phyloP scores from a whole-genome alignment of 176 grass and related monocot genomes.

The Phoenix roebelenii region DNA sequence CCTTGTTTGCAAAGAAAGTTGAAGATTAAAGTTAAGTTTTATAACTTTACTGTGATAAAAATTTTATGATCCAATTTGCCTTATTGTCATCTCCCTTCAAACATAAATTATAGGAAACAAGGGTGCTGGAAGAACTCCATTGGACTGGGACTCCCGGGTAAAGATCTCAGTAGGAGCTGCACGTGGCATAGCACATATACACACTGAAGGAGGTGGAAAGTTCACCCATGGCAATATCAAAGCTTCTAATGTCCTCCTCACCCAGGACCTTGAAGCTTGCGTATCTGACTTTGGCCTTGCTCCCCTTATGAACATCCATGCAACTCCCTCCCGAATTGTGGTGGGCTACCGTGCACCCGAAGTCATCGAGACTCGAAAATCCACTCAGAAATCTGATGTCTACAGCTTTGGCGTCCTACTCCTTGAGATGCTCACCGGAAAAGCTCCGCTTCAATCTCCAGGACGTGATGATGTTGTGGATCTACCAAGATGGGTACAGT shows the following conservation, averaged over 20 bases:
- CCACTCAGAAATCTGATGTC: slow-evolving; percentile 78
- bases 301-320: slow-evolving; percentile 52
- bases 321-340: slow-evolving; percentile 31
- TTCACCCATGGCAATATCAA: slow-evolving; percentile 91
- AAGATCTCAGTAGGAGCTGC: slow-evolving; percentile 71
- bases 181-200: slow-evolving; percentile 59
- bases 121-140: slow-evolving; percentile 38
- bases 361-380: slow-evolving; percentile 61
- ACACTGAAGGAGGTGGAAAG: slow-evolving; percentile 67
- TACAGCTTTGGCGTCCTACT: slow-evolving; percentile 87
- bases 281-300: slow-evolving; percentile 76
- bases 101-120: slow-evolving; percentile 36
- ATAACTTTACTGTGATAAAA: too few relatives aligned
- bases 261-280: slow-evolving; percentile 38
- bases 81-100: background rate
- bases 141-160: slow-evolving; percentile 77
- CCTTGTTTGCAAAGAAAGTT: too few relatives aligned
- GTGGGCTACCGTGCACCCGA: slow-evolving; percentile 78
- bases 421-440: slow-evolving; percentile 88
- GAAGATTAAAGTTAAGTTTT: too few relatives aligned
- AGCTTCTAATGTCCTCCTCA: slow-evolving; percentile 74
- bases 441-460: slow-evolving; percentile 69
- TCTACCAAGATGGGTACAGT: slow-evolving; percentile 83
- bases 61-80: too few relatives aligned
- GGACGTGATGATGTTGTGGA: slow-evolving; percentile 42